Conservation (phyloP, 75 land plant genomes). For the Larix kaempferi region DNA sequence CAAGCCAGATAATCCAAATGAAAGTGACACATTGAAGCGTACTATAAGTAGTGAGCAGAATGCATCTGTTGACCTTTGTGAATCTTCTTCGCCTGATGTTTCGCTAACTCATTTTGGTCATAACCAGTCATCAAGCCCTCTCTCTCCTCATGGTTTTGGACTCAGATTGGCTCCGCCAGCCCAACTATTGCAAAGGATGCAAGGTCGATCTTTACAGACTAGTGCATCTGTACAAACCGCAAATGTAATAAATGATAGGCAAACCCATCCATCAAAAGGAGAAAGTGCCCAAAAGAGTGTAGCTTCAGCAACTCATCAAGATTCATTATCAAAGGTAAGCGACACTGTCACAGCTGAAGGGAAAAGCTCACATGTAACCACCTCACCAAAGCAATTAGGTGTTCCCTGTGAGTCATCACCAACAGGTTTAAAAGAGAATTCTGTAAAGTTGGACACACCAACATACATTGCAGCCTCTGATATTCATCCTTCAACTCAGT, state of each 20-base stretch:
- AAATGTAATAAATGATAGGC: neutral
- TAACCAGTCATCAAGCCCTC: neutral
- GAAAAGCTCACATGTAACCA: neutral
- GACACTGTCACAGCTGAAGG: neutral
- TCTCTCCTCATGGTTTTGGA: neutral
- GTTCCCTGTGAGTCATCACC: neutral
- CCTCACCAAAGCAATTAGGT: neutral
- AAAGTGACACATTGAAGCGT: neutral
- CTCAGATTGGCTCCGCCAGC: slow-evolving; percentile 5
- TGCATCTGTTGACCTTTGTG: neutral
- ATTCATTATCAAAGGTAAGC: neutral
- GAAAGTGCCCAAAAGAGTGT: neutral
- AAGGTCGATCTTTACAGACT: neutral
- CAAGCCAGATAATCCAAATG: slow-evolving; percentile 1
- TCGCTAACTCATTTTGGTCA: neutral
- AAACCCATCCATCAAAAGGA: neutral
- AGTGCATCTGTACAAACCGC: neutral
- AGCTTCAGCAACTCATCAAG: neutral
- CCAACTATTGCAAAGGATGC: slow-evolving; percentile 8
- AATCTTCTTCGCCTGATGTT: neutral
- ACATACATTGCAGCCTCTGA: neutral
- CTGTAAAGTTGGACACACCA: neutral
- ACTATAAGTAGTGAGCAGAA: neutral
- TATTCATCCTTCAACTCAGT: neutral
- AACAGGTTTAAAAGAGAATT: neutral